Evolutionary conservation across 345 rosid species (phyloP), one percentile per base, ranked within the genome.

Genomic region (Pseudoturritis turrita): DNA sequence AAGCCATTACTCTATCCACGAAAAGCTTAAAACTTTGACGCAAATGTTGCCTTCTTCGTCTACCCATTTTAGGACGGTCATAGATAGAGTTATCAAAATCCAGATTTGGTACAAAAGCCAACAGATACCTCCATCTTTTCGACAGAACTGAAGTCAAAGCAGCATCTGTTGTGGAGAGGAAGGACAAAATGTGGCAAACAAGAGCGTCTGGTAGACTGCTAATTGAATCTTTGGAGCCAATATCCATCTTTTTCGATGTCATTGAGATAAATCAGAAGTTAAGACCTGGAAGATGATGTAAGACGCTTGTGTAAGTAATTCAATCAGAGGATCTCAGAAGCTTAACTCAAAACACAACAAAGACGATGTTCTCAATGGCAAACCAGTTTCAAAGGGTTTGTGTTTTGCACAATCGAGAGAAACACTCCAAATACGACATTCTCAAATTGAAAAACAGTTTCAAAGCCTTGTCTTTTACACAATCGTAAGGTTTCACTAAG

Each of bases 141-240:
- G 70, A 13, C 17, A 72, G 63, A 3, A 72, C 19, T 3, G 77
- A 63, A 2, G 70, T 72, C 22, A 25, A 41, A 63, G 70, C 77
- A 15, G 70, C 70, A 7, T 72, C 64, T 6, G 9, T 72, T 23
- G 77, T 72, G 43, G 77, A 7, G 10, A 72, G 77, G 64, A 63
- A 72, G 3, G 77, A 72, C 54, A 72, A 10, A 1, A 71, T 44
- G 26, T 62, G 69, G 43, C 62, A 41, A 44, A 71, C 1, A 3
- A 62, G 54, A 0, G 63, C 46, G 19, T 72, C 76, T 31, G 70
- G 76, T 63, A 72, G 52, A 23, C 0, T 17, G 15, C 63, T 72
- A 49, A 72, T n/a, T 0, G 53, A 4, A 15, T 72, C 70, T 62
- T 31, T 54, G 12, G 64, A 41, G 10, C 70, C 55, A 29, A 0